Base-by-base conservation (phyloP, 2,329 filamentous ascomycete species). In the Sarocladiaceae sp. region DNA sequence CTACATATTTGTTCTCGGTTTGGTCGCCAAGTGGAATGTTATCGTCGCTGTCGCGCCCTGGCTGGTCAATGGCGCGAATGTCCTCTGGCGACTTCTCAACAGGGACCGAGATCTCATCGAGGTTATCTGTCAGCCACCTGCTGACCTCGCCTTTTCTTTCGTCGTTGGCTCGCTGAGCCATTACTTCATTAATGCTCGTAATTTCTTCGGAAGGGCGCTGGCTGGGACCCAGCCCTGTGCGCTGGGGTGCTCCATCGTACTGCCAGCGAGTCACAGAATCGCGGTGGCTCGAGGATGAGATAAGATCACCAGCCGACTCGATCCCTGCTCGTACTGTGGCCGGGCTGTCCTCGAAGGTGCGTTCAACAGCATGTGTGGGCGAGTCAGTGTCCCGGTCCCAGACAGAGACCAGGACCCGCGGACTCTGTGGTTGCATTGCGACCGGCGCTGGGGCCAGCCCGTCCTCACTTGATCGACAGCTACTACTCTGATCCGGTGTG, bases 331-430 rank as follows among this genome's bases (percentile, higher is more conserved):
- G 67, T 23, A 68, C 59, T 3, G 68, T 69, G 36, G 61, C 63
- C 25, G 69, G 62, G 50, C 61, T 66, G 47, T 71, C 67, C 49
- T 67, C 64, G 29, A 77, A 70, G 6, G 64, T 60, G 13, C 70
- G 69, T 54, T 76, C 73, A 4, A 72, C 56, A 6, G 69, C 64
- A 48, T 71, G 71, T 12, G 70, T 59, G 1, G 66, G 64, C 20
- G 60, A 54, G 40, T 52, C 62, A 31, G 61, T 62, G 52, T 71
- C 76, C 55, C 69, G 71, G 42, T 73, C 77, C 76, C 77, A 83
- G 56, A 79, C 67, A 1, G 80, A 83, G 46, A 83, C 76, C 5
- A 74, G 80, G 18, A 83, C 76, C 25, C 73, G 72, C 6, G 80
- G 79, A 59, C 80, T 82, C 54, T 71, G 73, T 18, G 54, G 62